Conservation (phyloP, 208 protist genomes). For the Trypanosoma scelopori region DNA sequence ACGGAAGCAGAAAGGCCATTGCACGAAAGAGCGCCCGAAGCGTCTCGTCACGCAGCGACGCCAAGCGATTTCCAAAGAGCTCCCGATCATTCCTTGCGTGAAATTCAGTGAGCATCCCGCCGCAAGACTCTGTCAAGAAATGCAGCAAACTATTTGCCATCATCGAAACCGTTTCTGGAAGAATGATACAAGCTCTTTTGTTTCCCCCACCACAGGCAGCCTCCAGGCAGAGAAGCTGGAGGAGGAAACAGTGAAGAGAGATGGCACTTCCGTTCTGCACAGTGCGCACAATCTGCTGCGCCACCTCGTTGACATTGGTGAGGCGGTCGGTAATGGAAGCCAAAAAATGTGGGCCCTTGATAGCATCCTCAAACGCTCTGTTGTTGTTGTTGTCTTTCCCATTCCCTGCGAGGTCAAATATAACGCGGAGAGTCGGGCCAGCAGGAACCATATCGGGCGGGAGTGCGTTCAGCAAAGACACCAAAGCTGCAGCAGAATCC, state of each 20-base stretch:
- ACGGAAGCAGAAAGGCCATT: slow-evolving; percentile 27
- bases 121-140: slow-evolving; percentile 12
- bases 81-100: not conserved
- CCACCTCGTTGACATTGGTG: slow-evolving; percentile 26
- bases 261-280: slow-evolving; percentile 8
- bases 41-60: slow-evolving; percentile 8
- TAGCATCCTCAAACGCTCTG: slow-evolving; percentile 26
- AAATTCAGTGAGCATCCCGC: not conserved
- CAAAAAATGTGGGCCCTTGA: slow-evolving; percentile 27
- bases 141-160: slow-evolving; percentile 18
- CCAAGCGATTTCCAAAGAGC: slow-evolving; percentile 17
- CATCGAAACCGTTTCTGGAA: slow-evolving; percentile 16
- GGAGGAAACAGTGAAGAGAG: slow-evolving; percentile 30
- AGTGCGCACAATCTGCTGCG: slow-evolving; percentile 17
- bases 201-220: slow-evolving; percentile 9
- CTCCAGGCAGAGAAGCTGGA: slow-evolving; percentile 23
- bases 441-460: slow-evolving; percentile 19
- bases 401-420: slow-evolving; percentile 30
- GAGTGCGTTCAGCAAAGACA: slow-evolving; percentile 28
- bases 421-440: slow-evolving; percentile 20
- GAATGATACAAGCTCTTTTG: not conserved
- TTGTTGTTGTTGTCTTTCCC: not conserved
- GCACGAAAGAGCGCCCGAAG: slow-evolving; percentile 3
- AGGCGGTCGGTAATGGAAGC: slow-evolving; percentile 7
- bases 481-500: slow-evolving; percentile 25